These are phyloP conservation scores for Dendrostoma leiphaemia DNA, from an alignment of 2,329 filamentous ascomycete species.

Conservation along the genomic window DNA sequence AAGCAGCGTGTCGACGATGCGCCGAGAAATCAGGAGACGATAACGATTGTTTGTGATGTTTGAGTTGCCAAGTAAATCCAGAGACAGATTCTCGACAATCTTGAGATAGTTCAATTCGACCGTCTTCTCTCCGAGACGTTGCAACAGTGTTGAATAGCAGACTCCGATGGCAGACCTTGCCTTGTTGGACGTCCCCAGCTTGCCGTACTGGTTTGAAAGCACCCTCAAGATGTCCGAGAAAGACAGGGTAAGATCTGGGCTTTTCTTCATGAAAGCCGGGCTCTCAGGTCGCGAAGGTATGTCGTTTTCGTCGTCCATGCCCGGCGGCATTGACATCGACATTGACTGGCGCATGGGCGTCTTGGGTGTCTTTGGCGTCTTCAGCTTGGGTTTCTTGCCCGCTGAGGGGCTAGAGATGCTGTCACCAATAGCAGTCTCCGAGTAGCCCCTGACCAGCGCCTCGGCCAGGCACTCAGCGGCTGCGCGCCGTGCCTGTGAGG, in stretches of 20 bases:
- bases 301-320: slow-evolving; percentile 72
- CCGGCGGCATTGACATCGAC: slow-evolving; percentile 58
- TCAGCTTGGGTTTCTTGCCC: slow-evolving; percentile 64
- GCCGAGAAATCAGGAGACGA: slow-evolving; percentile 78
- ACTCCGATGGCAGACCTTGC: slow-evolving; percentile 79
- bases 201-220: slow-evolving; percentile 77
- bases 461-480: slow-evolving; percentile 83
- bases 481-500: slow-evolving; percentile 74
- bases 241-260: slow-evolving; percentile 69
- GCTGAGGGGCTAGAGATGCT: slow-evolving; percentile 49
- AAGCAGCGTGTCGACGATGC: slow-evolving; percentile 79
- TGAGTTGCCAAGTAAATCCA: slow-evolving; percentile 74
- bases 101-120: slow-evolving; percentile 79
- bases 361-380: slow-evolving; percentile 41
- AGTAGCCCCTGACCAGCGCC: slow-evolving; percentile 78
- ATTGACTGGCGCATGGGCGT: background rate
- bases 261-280: slow-evolving; percentile 68
- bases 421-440: slow-evolving; percentile 52
- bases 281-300: slow-evolving; percentile 66
- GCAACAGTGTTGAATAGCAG: slow-evolving; percentile 81
- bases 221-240: slow-evolving; percentile 76
- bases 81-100: slow-evolving; percentile 77
- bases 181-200: slow-evolving; percentile 74
- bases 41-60: slow-evolving; percentile 83
- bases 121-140: slow-evolving; percentile 74